A percentile compares a stretch with the other conserved stretches of the same genome.
Evolutionary conservation across 257 asterid species (phyloP).

Genomic region (Leonotis leonurus): DNA sequence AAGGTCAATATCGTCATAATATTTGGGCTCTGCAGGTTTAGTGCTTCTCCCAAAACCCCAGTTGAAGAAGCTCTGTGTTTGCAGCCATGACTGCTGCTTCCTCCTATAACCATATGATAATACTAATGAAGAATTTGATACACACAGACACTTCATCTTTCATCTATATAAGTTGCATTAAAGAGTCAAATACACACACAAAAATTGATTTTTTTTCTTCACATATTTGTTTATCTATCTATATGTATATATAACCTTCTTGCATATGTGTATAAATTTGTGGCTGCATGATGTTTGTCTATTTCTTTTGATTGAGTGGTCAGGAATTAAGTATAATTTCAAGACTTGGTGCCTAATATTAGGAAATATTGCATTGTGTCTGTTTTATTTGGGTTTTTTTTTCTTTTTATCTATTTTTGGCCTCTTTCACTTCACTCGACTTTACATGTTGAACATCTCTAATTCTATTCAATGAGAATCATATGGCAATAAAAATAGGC

Average conservation of each 20-base stretch:
- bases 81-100: constrained; percentile 11
- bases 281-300: constrained; percentile 24
- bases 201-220: not conserved
- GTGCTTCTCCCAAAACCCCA: constrained; percentile 62
- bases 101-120: constrained; percentile 10
- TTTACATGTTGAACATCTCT: no score
- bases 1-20: constrained; percentile 48
- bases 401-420: no score
- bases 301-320: constrained; percentile 13
- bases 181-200: not conserved
- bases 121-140: constrained; percentile 26
- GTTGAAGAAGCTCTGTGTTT: constrained; percentile 48
- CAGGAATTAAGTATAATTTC: not conserved
- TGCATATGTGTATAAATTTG: not conserved
- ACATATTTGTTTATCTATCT: not conserved
- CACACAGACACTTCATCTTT: constrained; percentile 24
- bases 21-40: constrained; percentile 37
- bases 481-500: no score
- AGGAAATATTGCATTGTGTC: no score
- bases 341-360: no score
- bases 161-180: no score
- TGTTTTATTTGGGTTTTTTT: no score
- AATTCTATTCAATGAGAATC: no score
- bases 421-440: no score
- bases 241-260: not conserved